Base-by-base conservation (phyloP, 2,329 filamentous ascomycete species). In the Penicillium sp. region DNA sequence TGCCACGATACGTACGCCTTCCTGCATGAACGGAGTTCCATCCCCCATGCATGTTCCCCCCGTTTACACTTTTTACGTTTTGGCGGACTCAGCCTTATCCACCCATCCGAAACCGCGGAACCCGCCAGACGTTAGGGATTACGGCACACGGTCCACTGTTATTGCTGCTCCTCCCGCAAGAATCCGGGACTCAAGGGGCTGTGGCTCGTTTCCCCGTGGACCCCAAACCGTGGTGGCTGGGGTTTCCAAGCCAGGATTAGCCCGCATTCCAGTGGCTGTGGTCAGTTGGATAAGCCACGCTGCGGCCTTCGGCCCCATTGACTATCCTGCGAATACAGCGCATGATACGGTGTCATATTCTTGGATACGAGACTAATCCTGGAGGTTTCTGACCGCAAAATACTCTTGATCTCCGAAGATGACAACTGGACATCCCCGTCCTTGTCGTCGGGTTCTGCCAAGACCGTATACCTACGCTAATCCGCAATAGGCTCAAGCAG, bases 11-110 rank as follows among this genome's bases (percentile, higher is more conserved):
- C 31, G 47, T 37, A n/a, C 97, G 96, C 72, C 16, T 19, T 39
- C 52, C 80, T 98, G 44, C 93, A 98, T 78, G 35, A 19, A 96
- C 92, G 55, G 93, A 93, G 37, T 93, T 91, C 14, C 8, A 16
- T 16, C 35, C 35, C n/a, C 35, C 73, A 83, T 98, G 66, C 90
- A 91, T 71, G 95, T 96, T 45, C 46, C 44, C 31, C 31, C 13
- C 44, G 25, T n/a, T 11, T 27, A 27, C 25, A 31, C 44, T 47
- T 19, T 27, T 3, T 26, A 50, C 9, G 21, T 50, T 50, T 3
- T 26, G n/a, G 31, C 31, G 25, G 39, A 51, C 10, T 54, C 50
- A 53, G 55, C 45, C 50, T 45, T 54, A 46, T 46, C 25, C 55
- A 50, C 50, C 50, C 16, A 50, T 53, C 33, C 29, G 55, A 57